Conservation (phyloP, 495 filamentous ascomycete species). For the Poronia punctata region DNA sequence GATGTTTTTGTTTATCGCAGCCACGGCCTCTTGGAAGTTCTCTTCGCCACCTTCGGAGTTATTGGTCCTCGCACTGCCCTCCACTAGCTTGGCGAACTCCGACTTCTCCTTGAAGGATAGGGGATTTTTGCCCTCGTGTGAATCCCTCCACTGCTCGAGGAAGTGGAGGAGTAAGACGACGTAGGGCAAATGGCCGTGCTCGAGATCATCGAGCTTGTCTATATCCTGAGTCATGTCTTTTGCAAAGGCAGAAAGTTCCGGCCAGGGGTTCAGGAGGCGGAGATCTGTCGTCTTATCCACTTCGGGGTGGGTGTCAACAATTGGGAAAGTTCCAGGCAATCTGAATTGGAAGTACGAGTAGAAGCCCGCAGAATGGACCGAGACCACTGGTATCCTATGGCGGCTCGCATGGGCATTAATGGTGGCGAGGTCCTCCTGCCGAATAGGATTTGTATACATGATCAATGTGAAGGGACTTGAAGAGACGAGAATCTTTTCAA, state of each 20-base stretch:
- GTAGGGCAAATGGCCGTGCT: conserved; percentile 92
- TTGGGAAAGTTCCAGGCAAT: conserved; percentile 73
- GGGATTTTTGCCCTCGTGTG: conserved; percentile 64
- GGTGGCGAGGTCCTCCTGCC: conserved; percentile 46
- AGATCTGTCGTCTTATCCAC: conserved; percentile 79
- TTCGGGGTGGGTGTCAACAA: conserved; percentile 95
- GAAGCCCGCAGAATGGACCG: conserved; percentile 82
- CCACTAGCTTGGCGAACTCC: conserved; percentile 66
- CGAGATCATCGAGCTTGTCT: conserved; percentile 62
- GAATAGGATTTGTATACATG: conserved; percentile 65
- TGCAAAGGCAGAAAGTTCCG: conserved; percentile 64
- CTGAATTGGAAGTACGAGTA: conserved; percentile 75
- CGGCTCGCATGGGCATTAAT: conserved; percentile 52
- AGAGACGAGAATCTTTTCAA: conserved; percentile 26
- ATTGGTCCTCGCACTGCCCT: conserved; percentile 57
- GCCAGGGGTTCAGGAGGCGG: conserved; percentile 80
- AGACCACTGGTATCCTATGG: conserved; percentile 67
- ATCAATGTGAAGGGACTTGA: conserved; percentile 62
- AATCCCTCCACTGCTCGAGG: conserved; percentile 72
- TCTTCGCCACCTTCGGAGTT: conserved; percentile 88
- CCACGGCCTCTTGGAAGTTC: conserved; percentile 91
- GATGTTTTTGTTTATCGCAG: conserved; percentile 79
- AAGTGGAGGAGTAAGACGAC: conserved; percentile 78
- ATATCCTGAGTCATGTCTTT: conserved; percentile 56
- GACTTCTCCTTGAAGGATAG: conserved; percentile 78